These are phyloP conservation scores for Coleophoma eucalyptorum DNA, from an alignment of 2,329 filamentous ascomycete genomes.

Conservation along the genomic window DNA sequence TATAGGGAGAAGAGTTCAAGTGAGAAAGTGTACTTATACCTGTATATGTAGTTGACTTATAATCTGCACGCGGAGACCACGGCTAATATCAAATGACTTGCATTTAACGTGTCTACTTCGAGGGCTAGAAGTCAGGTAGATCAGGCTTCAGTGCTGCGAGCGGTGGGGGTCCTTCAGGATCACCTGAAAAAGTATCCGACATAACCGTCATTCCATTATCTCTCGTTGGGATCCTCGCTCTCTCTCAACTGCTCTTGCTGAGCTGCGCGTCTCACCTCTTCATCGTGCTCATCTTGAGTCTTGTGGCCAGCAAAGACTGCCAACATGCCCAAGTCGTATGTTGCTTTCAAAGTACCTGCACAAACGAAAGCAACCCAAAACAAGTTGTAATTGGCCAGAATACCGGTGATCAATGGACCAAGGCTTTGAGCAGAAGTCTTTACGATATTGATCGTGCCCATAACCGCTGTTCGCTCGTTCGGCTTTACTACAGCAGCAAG, in stretches of 20 bases:
- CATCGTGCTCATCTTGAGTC: conserved; percentile 18
- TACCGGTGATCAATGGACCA: conserved; percentile 62
- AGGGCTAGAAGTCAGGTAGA: too few relatives aligned
- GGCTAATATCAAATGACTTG: neutral
- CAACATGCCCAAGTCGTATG: conserved; percentile 57
- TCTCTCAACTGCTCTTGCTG: conserved; percentile 11
- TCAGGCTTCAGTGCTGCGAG: too few relatives aligned
- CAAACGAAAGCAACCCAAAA: conserved; percentile 61
- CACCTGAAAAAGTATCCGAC: too few relatives aligned
- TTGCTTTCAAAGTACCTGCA: conserved; percentile 59
- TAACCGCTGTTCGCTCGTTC: conserved; percentile 64
- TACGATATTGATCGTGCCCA: conserved; percentile 67
- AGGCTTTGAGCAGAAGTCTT: conserved; percentile 61
- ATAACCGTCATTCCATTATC: neutral
- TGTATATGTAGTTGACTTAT: neutral
- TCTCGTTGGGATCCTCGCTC: conserved; percentile 3
- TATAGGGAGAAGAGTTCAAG: neutral
- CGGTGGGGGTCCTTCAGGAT: too few relatives aligned
- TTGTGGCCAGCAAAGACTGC: conserved; percentile 38
- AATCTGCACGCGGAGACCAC: neutral
- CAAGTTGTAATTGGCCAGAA: conserved; percentile 48
- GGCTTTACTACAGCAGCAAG: conserved; percentile 61
- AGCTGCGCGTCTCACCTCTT: conserved; percentile 13
- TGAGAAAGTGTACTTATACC: neutral
- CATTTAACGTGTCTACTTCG: too few relatives aligned